Base-by-base conservation (phyloP, 805 yeast genomes). In the Yamadazyma laniorum region DNA sequence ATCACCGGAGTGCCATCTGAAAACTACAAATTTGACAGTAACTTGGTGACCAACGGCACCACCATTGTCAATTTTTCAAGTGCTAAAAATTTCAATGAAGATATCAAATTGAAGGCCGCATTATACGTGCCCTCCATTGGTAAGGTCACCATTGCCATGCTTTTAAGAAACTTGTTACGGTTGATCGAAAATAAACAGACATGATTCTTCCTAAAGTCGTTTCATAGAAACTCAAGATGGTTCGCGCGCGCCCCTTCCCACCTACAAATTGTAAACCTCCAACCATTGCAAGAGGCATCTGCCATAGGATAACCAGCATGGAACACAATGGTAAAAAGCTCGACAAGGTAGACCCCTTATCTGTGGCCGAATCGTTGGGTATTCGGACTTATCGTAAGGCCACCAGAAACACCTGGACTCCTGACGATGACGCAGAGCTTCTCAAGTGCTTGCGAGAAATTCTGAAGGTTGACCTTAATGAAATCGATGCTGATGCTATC, bases 91-190 rank as follows among this genome's bases (percentile, higher is more conserved):
- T 93, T 93, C 59, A 72, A 75, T 45, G 91, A 85, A 17, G 82
- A 77, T 39, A 85, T 93, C 41, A 91, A 91, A 65, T 75, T 75
- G 37, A 82, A 77, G 50, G 98, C 99, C 5, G 82, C 96, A 1
- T 67, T 93, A 30, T 93, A 91, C 56, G 97, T 93, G 25, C 98
- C 99, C 13, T 83, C 88, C 55, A 87, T 89, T 21, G 99, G 99
- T 13, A 93, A 93, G 62, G 98, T 93, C 23, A 93, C 99, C 26
- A 90, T 93, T 45, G 79, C 95, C 43, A 93, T 93, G 97, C 67
- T 93, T 29, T 67, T 93, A 61, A 79, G 99, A 60, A 93, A 93
- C 59, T 70, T 93, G 63, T 63, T 93, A 42, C 77, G 99, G 49
- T 70, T 93, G 48, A 77, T 85, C 47, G 80, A 82, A 34, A 90